Base-by-base conservation (phyloP, 768 basidiomycete species). In the Boletus patriciae region DNA sequence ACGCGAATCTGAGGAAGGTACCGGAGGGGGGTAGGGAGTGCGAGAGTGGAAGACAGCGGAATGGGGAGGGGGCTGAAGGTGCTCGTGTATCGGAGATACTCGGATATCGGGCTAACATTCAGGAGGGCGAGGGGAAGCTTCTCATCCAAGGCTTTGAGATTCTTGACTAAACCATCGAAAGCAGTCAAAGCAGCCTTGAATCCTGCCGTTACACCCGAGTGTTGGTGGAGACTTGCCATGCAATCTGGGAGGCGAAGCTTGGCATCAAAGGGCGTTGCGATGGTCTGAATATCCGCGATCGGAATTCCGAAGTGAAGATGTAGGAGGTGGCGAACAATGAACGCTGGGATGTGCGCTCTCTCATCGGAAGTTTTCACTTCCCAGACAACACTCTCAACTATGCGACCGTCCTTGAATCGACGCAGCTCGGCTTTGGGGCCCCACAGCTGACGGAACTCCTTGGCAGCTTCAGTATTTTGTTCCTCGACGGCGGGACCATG, bases 331-430 rank as follows among this genome's bases (percentile, higher is more conserved):
- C 77, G 74, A 27, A 92, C 84, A 62, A 98, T 83, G 73, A 83
- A 78, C 15, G 78, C 74, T 0, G 94, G 93, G 29, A 98, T 85
- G 58, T 86, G 82, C 0, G 85, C 78, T 27, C 92, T 86, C 58
- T 94, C 92, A 50, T 96, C 93, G 0, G 82, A 79, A 3, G 83
- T 87, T 58, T 83, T 81, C 9, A 92, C 84, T 19, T 97, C 89
- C 97, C 97, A 99, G 3, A 98, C 94, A n/a, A 98, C 93, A 62
- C 90, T 92, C 71, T 98, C 94, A 6, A 82, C 67, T 59, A 98
- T 98, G 18, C 88, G 82, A 2, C 96, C 96, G 64, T 99, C 95
- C 71, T 98, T 95, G 79, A 99, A 99, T 38, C 95, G 83, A 7
- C 97, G 82, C 18, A 98, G 77, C 67, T 98, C 96, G 0, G 94